Evolutionary conservation across 257 asterid genomes (phyloP).

Genomic region (Lantana camara): DNA sequence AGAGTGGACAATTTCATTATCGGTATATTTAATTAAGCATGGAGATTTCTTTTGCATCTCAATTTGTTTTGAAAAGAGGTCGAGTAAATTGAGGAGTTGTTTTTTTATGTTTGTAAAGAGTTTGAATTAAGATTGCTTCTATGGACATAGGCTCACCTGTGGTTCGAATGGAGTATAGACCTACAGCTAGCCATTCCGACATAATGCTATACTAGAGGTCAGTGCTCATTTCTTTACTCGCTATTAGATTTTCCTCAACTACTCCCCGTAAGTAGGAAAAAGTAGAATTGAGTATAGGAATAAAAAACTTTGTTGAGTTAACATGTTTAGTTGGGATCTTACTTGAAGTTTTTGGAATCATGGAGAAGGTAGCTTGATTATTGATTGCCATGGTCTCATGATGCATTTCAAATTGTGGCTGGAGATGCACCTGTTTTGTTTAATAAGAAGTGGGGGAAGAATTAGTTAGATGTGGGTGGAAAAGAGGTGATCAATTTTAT

Average conservation of each 20-base stretch:
- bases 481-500: slow-evolving; percentile 1
- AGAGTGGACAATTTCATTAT: slow-evolving; percentile 71
- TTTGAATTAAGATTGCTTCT: slow-evolving; percentile 92
- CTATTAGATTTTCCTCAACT: background rate
- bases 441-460: background rate
- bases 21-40: slow-evolving; percentile 45
- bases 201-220: slow-evolving; percentile 95
- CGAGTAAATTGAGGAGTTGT: slow-evolving; percentile 17
- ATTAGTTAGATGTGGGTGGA: no score
- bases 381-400: slow-evolving; percentile 12
- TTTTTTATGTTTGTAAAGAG: slow-evolving; percentile 50
- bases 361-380: background rate
- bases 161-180: slow-evolving; percentile 95
- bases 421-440: no score
- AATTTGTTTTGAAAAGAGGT: background rate
- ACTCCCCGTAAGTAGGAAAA: background rate
- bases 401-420: slow-evolving; percentile 3
- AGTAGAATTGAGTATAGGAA: slow-evolving; percentile 1
- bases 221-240: slow-evolving; percentile 26
- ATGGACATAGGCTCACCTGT: slow-evolving; percentile 97
- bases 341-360: slow-evolving; percentile 11
- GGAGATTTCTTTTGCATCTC: background rate
- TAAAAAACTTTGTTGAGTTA: slow-evolving; percentile 1
- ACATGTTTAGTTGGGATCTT: slow-evolving; percentile 11
- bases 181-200: slow-evolving; percentile 71